Evolutionary conservation across 2,329 filamentous ascomycete genomes (phyloP), one percentile per base, ranked within the genome.

Genomic region (Pseudocercospora crystallina): DNA sequence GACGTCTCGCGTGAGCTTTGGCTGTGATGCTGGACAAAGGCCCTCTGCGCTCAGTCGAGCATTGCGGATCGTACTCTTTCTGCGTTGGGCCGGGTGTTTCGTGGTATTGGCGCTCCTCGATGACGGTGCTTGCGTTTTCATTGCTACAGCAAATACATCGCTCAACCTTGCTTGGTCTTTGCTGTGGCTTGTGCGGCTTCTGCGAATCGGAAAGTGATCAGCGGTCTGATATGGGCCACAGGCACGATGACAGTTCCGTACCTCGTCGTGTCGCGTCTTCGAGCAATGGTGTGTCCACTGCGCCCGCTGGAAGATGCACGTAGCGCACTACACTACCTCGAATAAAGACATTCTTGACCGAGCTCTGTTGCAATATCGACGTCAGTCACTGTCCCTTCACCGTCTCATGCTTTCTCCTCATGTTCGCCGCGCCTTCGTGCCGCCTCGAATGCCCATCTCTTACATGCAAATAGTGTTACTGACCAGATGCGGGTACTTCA

Each of bases 311-410:
- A 43, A 96, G 76, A 71, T 96, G 89, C 43, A 96, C 90, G 67
- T 96, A 96, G 62, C 91, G 81, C 58, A 96, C 91, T 38, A 96
- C 91, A 49, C 89, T 95, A 30, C 91, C 91, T 65, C 91, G 83
- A 65, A 96, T 95, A 69, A 96, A 96, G 73, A 96, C 90, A 67
- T 95, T 96, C 77, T 95, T 95, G 60, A 96, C 90, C 13, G 90
- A 86, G 55, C 82, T 85, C 81, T 84, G 58, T 47, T 53, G 31
- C 15, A 37, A 40, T 33, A 34, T 39, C 30, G 13, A 41, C 32
- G 40, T 51, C 43, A 47, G 44, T 36, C 12, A 34, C 12, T 43
- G 15, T 36, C 13, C 52, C 11, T 37, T 36, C 5, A 13, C 10
- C 29, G 10, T 13, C 20, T 26, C 20, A 26, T 26, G 20, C 20